A percentile compares a stretch with the other conserved stretches of the same genome.
These are phyloP conservation scores for Phytophthora litchii DNA, from an alignment of 352 stramenopile species.

Conservation along the genomic window DNA sequence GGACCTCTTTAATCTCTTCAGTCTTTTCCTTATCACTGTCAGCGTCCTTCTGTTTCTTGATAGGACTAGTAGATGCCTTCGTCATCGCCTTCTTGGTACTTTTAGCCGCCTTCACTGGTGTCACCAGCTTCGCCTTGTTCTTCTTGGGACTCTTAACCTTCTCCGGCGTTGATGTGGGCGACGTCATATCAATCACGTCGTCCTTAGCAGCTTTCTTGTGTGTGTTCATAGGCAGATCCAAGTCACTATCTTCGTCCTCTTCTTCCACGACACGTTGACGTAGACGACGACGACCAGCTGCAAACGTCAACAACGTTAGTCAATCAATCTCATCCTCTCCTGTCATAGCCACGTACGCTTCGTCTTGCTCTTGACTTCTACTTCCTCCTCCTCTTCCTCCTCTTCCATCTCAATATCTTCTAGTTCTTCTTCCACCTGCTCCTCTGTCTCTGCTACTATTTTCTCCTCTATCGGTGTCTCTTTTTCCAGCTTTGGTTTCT, in stretches of 20 bases:
- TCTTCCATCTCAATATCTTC: constrained; percentile 38
- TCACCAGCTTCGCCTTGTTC: constrained; percentile 15
- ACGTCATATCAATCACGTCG: constrained; percentile 47
- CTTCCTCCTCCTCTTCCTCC: constrained; percentile 31
- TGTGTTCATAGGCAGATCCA: constrained; percentile 34
- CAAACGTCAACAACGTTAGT: constrained; percentile 4
- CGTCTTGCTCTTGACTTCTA: constrained; percentile 29
- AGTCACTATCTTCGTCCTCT: constrained; percentile 56
- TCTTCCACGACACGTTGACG: constrained; percentile 68
- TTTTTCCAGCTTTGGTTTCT: constrained; percentile 31
- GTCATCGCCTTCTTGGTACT: constrained; percentile 12
- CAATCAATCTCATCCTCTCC: not conserved
- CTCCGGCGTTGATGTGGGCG: constrained; percentile 13
- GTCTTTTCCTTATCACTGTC: constrained; percentile 7
- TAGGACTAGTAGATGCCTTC: not conserved
- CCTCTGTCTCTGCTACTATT: constrained; percentile 15
- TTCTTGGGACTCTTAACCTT: constrained; percentile 32
- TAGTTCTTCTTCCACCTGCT: constrained; percentile 29
- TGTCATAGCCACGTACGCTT: constrained; percentile 41
- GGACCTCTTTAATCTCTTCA: constrained; percentile 7
- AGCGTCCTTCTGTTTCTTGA: constrained; percentile 6
- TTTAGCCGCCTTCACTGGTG: constrained; percentile 10
- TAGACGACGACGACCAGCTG: constrained; percentile 62
- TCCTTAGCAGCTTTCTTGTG: constrained; percentile 34
- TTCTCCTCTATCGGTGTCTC: constrained; percentile 12